Base-by-base conservation (phyloP, 2,329 filamentous ascomycete species). In the Trichoderma afroharzianum region DNA sequence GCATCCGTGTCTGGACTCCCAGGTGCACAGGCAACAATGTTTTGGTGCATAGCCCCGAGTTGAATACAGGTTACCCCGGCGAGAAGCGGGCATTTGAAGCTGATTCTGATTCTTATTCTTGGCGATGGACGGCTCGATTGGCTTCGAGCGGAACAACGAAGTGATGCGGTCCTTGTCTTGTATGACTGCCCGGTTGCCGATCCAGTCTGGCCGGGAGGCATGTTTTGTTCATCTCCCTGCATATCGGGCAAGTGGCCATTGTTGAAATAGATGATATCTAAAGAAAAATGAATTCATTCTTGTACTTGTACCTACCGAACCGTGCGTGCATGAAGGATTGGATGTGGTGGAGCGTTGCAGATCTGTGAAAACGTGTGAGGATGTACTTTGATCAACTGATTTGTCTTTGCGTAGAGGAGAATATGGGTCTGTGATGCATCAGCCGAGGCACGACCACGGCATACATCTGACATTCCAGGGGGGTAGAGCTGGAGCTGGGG, bases 51-150 rank as follows among this genome's bases (percentile, higher is more conserved):
- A 63, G 63, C 53, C 63, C 50, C 36, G 55, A 67, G 55, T 71
- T 71, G 63, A 71, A 71, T 68, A 68, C 63, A 71, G 32, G 69
- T 71, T 63, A 71, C 63, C 63, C 63, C 69, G 67, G 64, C 59
- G 59, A 53, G 57, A 53, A 55, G 67, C 59, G 68, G 68, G 59
- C 59, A 63, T 63, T 43, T 57, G 15, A 70, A 70, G 47, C 67
- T 53, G 39, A 53, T 28, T 61, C 57, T 28, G 39, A 53, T 28
- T 61, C 57, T 28, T 28, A 53, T 28, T 61, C 57, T 28, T 28
- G 18, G 57, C 32, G 28, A 67, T 47, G 26, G 50, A 43, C 53
- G 21, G 24, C 9, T n/a, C n/a, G 28, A 24, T 50, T 32, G 28
- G n/a, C 30, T 33, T 64, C 30, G 32, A 67, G 50, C 36, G 33